phyloP scores from a whole-genome alignment of 306 rosid genomes.

The Acacia acuminata region DNA sequence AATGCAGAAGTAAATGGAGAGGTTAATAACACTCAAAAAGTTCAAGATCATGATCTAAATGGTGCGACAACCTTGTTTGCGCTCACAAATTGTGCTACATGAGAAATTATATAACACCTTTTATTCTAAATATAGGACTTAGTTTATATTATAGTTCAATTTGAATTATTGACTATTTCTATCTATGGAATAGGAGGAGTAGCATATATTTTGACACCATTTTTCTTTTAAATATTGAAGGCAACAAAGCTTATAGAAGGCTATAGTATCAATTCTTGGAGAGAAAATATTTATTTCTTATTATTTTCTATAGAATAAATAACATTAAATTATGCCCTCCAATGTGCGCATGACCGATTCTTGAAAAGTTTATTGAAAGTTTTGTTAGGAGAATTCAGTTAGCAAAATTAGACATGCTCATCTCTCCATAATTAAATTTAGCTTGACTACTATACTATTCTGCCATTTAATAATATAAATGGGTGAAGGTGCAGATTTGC shows the following conservation, averaged over 20 bases:
- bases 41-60: constrained; percentile 60
- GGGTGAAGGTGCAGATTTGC: too few relatives aligned
- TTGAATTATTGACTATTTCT: too few relatives aligned
- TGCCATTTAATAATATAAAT: too few relatives aligned
- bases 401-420: neutral
- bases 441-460: too few relatives aligned
- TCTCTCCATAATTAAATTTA: too few relatives aligned
- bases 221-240: too few relatives aligned
- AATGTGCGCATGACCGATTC: neutral
- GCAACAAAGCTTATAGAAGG: neutral
- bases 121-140: too few relatives aligned
- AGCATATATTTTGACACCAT: too few relatives aligned
- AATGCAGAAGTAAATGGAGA: constrained; percentile 44
- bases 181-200: too few relatives aligned
- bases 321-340: neutral
- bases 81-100: constrained; percentile 57
- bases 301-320: neutral
- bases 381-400: neutral
- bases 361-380: neutral
- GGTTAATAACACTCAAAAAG: constrained; percentile 41
- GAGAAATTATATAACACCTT: neutral
- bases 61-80: constrained; percentile 66
- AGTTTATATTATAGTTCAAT: too few relatives aligned
- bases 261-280: neutral
- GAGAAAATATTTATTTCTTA: neutral